These are phyloP conservation scores for Pseudonitzschia pungens DNA, from an alignment of 108 stramenopile genomes.

Conservation along the genomic window DNA sequence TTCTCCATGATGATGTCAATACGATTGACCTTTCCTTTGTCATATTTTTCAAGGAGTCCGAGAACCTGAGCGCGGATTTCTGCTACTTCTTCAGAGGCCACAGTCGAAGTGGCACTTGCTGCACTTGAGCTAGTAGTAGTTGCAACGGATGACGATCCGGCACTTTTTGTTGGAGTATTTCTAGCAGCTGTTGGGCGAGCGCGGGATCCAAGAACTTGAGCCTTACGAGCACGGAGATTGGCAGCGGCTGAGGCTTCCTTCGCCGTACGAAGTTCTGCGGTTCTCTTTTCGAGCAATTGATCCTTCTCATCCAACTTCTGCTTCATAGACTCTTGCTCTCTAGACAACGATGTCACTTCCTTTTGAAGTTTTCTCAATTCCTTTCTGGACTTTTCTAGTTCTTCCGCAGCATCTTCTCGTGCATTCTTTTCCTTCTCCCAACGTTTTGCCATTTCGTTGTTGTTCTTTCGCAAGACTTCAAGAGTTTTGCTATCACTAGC, in stretches of 20 bases:
- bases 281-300: conserved; percentile 50
- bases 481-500: conserved; percentile 76
- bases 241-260: conserved; percentile 63
- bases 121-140: conserved; percentile 19
- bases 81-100: conserved; percentile 37
- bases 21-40: conserved; percentile 78
- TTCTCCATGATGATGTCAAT: conserved; percentile 87
- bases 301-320: conserved; percentile 76
- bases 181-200: conserved; percentile 12
- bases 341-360: conserved; percentile 45
- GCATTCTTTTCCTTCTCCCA: conserved; percentile 86
- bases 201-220: conserved; percentile 52
- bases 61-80: conserved; percentile 68
- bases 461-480: conserved; percentile 71
- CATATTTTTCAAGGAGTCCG: conserved; percentile 74
- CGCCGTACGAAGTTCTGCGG: conserved; percentile 67
- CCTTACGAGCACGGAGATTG: conserved; percentile 59
- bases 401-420: conserved; percentile 69
- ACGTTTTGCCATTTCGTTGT: conserved; percentile 77
- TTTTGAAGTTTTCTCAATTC: conserved; percentile 63
- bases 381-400: conserved; percentile 61
- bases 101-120: conserved; percentile 28
- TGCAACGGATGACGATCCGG: conserved; percentile 18
- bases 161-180: conserved; percentile 17
- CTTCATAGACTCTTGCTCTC: conserved; percentile 55